Evolutionary conservation across 1,284 basidiomycete genomes (phyloP).

Genomic region (Golubevia pallescens): DNA sequence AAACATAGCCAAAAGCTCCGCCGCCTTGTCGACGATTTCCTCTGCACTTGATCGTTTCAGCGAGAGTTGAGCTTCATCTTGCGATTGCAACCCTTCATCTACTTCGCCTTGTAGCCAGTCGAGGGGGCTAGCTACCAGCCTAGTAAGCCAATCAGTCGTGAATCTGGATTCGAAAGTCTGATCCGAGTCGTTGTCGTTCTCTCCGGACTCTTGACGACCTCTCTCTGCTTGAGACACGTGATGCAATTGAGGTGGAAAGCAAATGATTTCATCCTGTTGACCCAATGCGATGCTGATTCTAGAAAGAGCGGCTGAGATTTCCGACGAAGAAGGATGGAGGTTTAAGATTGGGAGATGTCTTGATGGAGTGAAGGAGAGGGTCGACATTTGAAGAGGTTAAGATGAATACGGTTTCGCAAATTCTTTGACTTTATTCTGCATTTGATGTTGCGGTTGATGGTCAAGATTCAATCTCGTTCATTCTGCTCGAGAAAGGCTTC

Average conservation of each 20-base stretch:
- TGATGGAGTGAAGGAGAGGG: no score
- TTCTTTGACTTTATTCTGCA: no score
- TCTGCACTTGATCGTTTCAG: slow-evolving; percentile 8
- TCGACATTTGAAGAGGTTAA: no score
- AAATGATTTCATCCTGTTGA: neutral
- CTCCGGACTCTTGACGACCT: slow-evolving; percentile 9
- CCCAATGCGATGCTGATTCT: neutral
- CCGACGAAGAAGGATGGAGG: neutral
- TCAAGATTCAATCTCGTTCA: no score
- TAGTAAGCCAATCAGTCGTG: slow-evolving; percentile 31
- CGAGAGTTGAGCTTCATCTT: neutral
- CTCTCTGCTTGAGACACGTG: neutral
- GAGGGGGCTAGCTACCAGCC: slow-evolving; percentile 26
- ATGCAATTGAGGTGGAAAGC: neutral
- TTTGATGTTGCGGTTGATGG: no score
- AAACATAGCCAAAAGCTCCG: slow-evolving; percentile 24
- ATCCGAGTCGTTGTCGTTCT: slow-evolving; percentile 20
- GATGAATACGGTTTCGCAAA: no score
- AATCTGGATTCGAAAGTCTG: slow-evolving; percentile 8
- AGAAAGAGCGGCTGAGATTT: neutral
- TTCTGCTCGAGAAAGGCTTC: no score
- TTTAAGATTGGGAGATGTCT: neutral
- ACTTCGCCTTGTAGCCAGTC: slow-evolving; percentile 21
- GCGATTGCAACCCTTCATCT: neutral
- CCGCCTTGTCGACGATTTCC: slow-evolving; percentile 24